Base-by-base conservation (phyloP, 2,329 filamentous ascomycete genomes). In the Myotisia sp. region DNA sequence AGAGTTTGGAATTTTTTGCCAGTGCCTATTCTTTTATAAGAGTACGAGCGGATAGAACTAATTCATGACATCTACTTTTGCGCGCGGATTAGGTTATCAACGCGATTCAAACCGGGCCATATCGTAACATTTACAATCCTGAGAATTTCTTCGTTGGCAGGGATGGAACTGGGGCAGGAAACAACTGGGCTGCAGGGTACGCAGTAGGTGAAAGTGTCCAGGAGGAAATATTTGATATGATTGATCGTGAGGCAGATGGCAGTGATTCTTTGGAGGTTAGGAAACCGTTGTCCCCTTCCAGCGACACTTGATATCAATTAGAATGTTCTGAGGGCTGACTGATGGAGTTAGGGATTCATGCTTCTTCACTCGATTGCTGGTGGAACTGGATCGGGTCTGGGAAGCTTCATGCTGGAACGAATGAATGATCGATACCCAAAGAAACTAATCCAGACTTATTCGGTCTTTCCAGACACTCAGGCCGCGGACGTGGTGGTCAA, bases 171-270 rank as follows among this genome's bases (percentile, higher is more conserved):
- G 90, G 90, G 29, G 90, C 90, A 5, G 90, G 85, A 29, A 98
- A 98, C 60, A 98, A 95, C 58, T 98, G 90, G 90, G 90, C 86
- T 41, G 81, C 90, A 51, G 90, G 90, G 29, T 98, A 98, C 60
- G 77, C 90, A 45, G 86, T 83, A 35, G 90, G 86, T 46, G 86
- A 94, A 56, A 68, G 71, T 28, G 84, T 98, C 13, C 84, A 87
- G 48, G 90, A 98, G 58, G 90, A 98, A 55, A 84, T 98, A 37
- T 83, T 98, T 70, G 92, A 98, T 56, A 98, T 98, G 85, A 93
- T 98, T 51, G 90, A 98, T 54, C 79, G 90, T 40, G 90, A 98
- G 57, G 90, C 92, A 10, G 90, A 98, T 58, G 92, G 92, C 20
- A 95, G 87, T 55, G 90, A 98, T 59, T 94, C 86, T 34, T 69